A percentile compares a stretch with the other conserved stretches of the same genome.
phyloP scores from a whole-genome alignment of 208 protist species.

The Trichomonas gallinae region DNA sequence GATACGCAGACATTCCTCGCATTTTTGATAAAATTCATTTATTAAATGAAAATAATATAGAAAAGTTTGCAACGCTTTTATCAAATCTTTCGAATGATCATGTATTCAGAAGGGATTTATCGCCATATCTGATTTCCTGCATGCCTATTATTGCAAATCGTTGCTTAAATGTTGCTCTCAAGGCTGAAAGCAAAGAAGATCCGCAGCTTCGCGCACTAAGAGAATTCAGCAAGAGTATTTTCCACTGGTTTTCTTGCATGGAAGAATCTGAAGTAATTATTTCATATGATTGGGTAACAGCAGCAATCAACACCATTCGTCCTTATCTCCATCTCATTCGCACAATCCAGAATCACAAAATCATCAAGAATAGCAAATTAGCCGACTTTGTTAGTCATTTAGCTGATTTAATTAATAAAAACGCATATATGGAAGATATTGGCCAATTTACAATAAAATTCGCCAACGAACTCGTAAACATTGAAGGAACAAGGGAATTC shows the following conservation, averaged over 20 bases:
- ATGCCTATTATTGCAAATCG: not conserved
- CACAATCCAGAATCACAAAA: not conserved
- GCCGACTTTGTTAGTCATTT: not conserved
- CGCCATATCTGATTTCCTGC: not conserved
- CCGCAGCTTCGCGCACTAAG: not conserved
- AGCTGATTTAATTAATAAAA: not conserved
- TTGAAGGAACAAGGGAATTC: not conserved
- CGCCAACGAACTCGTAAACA: not conserved
- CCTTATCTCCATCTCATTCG: not conserved
- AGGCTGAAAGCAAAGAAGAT: not conserved
- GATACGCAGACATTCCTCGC: not conserved
- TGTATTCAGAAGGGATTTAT: not conserved
- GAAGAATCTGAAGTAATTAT: no score
- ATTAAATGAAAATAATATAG: not conserved
- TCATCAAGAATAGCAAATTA: not conserved
- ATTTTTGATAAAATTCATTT: not conserved
- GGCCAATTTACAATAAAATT: not conserved
- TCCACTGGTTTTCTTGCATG: not conserved
- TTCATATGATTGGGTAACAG: no score
- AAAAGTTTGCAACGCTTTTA: not conserved
- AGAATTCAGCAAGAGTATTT: not conserved
- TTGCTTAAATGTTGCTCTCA: not conserved
- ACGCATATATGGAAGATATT: not conserved
- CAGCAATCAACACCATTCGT: no score
- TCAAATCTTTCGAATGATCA: not conserved